These are phyloP conservation scores for Cladosporium colombiae DNA, from an alignment of 2,329 filamentous ascomycete genomes.

Conservation along the genomic window DNA sequence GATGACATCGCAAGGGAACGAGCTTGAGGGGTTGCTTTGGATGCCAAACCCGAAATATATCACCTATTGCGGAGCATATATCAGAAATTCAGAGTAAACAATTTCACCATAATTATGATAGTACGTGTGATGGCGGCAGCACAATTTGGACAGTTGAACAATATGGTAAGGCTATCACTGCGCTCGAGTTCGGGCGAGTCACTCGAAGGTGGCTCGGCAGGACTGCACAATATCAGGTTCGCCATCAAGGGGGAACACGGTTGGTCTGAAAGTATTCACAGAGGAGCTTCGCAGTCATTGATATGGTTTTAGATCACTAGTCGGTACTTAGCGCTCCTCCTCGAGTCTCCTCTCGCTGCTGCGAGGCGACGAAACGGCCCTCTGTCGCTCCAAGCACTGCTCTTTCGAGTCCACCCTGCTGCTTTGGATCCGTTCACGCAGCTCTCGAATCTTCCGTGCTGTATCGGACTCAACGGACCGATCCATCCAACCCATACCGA, in stretches of 20 bases:
- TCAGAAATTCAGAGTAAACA: neutral
- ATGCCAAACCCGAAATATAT: neutral
- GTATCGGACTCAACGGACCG: neutral
- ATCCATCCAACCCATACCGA: neutral
- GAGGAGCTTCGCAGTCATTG: neutral
- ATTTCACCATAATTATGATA: neutral
- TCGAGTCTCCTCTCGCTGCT: neutral
- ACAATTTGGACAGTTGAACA: neutral
- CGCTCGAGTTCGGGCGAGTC: neutral
- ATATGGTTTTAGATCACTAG: neutral
- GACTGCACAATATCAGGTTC: neutral
- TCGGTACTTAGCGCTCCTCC: neutral
- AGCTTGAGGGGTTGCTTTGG: neutral
- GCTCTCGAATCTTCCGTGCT: neutral
- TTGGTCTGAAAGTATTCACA: neutral
- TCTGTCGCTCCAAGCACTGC: neutral
- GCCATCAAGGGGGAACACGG: neutral
- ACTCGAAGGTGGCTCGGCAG: neutral
- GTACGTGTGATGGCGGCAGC: neutral
- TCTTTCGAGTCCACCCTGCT: neutral
- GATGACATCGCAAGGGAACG: slow-evolving; percentile 11
- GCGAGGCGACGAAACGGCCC: neutral
- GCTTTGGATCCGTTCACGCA: neutral
- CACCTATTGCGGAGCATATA: neutral
- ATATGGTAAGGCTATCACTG: neutral